Base-by-base conservation (phyloP, 225 moss, liverwort and hornwort genomes). In the Thuidium tamariscinum region DNA sequence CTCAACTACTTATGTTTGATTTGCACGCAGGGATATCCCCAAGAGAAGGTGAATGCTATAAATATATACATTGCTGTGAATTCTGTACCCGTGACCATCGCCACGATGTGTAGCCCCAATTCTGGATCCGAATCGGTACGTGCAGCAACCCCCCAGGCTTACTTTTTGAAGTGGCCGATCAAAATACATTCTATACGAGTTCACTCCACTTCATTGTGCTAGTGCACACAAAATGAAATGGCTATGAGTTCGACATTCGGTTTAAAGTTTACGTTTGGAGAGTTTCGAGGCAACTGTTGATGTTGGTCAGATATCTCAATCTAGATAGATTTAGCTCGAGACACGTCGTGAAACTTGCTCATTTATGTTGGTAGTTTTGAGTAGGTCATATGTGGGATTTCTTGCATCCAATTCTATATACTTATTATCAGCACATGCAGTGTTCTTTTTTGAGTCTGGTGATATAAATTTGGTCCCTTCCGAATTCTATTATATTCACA, bases 101-200 rank as follows among this genome's bases (percentile, higher is more conserved):
- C 75, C 64, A 51, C 57, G n/a, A 91, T 91, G 91, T 89, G 88
- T 83, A 89, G 87, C 56, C 87, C 83, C 30, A 19, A 41, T 76
- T 83, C 83, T 83, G 83, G 49, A 63, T 75, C 89, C 44, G 86
- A 89, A 76, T 83, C 70, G 86, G 89, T 88, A 44, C 46, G 82
- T 67, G 72, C 55, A 60, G 39, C 62, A 51, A 20, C 74, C 67
- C 34, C 5, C 10, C 30, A 46, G 54, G 66, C n/a, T 82, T 66
- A 9, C 16, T 18, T 90, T 83, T 85, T 9, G 42, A 27, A 63
- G n/a, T 49, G 8, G 42, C 34, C 72, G 21, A 75, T 75, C 32
- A 62, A 8, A 36, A 76, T 39, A 42, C 52, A 37, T 77, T 60
- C 9, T 67, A 1, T 59, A 81, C 62, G 36, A 62, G 22, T 78